A percentile compares a stretch with the other conserved stretches of the same genome.
phyloP scores from a whole-genome alignment of 495 filamentous ascomycete genomes.

The Rostrohypoxylon terebratum region DNA sequence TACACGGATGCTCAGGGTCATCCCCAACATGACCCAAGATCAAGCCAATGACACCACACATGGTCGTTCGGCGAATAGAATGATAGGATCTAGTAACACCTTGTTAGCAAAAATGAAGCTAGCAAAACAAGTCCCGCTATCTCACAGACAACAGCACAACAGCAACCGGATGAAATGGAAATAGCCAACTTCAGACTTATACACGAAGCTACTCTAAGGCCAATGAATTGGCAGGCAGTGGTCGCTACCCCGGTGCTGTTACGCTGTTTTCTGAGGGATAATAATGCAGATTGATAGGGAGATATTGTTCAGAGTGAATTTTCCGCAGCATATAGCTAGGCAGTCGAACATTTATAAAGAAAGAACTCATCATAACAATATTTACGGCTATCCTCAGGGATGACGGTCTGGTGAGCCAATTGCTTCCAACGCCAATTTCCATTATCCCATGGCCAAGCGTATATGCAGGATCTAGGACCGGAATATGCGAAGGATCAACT shows the following conservation, averaged over 20 bases:
- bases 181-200: not conserved
- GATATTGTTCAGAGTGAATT: slow-evolving; percentile 47
- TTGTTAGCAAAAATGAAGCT: slow-evolving; percentile 19
- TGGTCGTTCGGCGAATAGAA: slow-evolving; percentile 11
- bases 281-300: not conserved
- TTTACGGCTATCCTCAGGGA: slow-evolving; percentile 9
- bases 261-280: slow-evolving; percentile 20
- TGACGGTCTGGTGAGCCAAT: slow-evolving; percentile 15
- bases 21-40: slow-evolving; percentile 43
- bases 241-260: not conserved
- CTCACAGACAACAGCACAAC: slow-evolving; percentile 29
- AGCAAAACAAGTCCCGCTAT: not conserved
- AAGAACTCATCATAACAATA: slow-evolving; percentile 48
- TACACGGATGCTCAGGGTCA: slow-evolving; percentile 35
- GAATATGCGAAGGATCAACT: slow-evolving; percentile 11
- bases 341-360: slow-evolving; percentile 51
- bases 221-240: not conserved
- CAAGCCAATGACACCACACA: slow-evolving; percentile 44
- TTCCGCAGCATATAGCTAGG: slow-evolving; percentile 50
- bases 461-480: not conserved
- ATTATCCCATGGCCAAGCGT: not conserved
- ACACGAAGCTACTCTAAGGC: not conserved
- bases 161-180: not conserved
- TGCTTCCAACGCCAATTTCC: slow-evolving; percentile 7
- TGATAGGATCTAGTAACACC: slow-evolving; percentile 1